Evolutionary conservation across 140 eudicot species (phyloP).

Genomic region (Flaveria floridana): DNA sequence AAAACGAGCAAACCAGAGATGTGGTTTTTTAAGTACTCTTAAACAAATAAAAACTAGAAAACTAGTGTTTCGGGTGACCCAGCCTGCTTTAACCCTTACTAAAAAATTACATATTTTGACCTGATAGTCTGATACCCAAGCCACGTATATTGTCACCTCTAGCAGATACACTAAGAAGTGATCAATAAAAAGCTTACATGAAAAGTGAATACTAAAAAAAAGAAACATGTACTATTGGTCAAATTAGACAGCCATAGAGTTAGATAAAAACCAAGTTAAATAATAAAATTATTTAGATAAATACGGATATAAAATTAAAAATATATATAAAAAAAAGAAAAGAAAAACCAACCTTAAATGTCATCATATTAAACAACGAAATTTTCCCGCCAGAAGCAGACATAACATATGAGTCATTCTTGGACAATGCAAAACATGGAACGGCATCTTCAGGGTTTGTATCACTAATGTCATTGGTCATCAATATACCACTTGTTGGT

Average conservation of each 20-base stretch:
- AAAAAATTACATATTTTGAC: slow-evolving; percentile 7
- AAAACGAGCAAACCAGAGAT: neutral
- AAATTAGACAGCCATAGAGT: neutral
- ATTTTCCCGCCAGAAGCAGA: slow-evolving; percentile 89
- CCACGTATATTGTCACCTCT: neutral
- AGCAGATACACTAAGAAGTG: neutral
- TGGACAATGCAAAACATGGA: slow-evolving; percentile 77
- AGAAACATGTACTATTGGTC: neutral
- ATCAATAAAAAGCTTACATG: neutral
- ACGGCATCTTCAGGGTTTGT: slow-evolving; percentile 72
- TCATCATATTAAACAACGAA: slow-evolving; percentile 83
- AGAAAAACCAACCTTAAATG: slow-evolving; percentile 54
- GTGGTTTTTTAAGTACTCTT: neutral
- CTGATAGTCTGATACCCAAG: neutral
- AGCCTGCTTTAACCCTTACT: neutral
- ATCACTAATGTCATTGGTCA: slow-evolving; percentile 77
- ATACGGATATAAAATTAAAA: neutral
- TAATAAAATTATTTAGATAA: neutral
- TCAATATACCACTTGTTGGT: slow-evolving; percentile 77
- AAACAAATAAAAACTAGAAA: neutral
- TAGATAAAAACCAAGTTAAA: neutral
- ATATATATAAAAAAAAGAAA: neutral
- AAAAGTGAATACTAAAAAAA: neutral
- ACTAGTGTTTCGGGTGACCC: neutral
- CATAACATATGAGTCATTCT: slow-evolving; percentile 82